Conservation (phyloP, 257 asterid species). For the Plantago elongata region DNA sequence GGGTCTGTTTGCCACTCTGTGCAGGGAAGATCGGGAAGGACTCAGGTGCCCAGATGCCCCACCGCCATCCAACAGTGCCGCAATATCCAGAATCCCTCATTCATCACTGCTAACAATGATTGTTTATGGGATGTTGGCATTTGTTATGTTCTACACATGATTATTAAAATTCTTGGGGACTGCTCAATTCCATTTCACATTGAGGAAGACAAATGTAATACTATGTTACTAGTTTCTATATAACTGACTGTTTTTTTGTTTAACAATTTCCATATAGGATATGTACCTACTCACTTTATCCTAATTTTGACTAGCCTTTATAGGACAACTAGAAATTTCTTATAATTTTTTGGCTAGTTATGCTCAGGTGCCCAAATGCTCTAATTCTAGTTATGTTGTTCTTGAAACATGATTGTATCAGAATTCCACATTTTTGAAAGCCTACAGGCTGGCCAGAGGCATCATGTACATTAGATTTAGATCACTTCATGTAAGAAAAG, state of each 20-base stretch:
- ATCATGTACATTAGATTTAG: too few relatives aligned
- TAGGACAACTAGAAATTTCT: too few relatives aligned
- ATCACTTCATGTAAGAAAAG: too few relatives aligned
- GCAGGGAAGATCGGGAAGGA: conserved; percentile 52
- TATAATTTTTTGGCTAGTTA: neutral
- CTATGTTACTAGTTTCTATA: neutral
- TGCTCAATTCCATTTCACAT: neutral
- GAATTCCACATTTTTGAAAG: too few relatives aligned
- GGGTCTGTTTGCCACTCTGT: conserved; percentile 67
- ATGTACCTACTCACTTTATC: too few relatives aligned
- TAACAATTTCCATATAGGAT: too few relatives aligned
- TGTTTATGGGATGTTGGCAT: conserved; percentile 16
- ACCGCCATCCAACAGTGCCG: conserved; percentile 19
- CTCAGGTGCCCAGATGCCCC: conserved; percentile 38
- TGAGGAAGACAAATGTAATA: neutral
- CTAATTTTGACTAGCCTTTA: too few relatives aligned
- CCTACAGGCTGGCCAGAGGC: too few relatives aligned
- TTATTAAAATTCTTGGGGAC: conserved; percentile 7
- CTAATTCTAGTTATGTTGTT: too few relatives aligned
- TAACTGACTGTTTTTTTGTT: neutral
- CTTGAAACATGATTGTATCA: too few relatives aligned
- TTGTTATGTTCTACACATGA: conserved; percentile 18
- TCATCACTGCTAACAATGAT: conserved; percentile 13
- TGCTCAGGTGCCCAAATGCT: too few relatives aligned
- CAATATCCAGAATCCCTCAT: neutral